Evolutionary conservation across 1,139 yeast genomes (phyloP), one percentile per base, ranked within the genome.

Genomic region (Saccharomyces hybrid): DNA sequence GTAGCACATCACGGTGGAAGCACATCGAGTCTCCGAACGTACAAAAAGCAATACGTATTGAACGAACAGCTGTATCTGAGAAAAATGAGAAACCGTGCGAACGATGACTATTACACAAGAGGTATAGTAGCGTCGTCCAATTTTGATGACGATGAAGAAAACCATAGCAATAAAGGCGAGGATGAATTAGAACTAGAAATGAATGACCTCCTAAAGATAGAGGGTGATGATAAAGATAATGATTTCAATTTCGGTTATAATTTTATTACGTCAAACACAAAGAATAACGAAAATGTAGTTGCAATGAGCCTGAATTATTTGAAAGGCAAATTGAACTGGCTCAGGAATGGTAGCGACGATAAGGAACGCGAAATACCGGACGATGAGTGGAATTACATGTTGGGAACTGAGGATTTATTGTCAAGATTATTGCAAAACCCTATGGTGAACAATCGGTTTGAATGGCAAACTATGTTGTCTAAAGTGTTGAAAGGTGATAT

Each of bases 401-500:
- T 42, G 29, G 49, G 28, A 41, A 38, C 60, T 44, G 58, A 60
- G 29, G 56, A 56, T 19, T 46, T 59, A 8, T 50, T 64, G 29
- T 54, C 59, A 29, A 56, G 60, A 47, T 51, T 68, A 19, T 61
- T 68, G 9, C 61, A 61, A 53, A 88, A 85, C 61, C 86, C 88
- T 1, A 78, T 80, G 24, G 83, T 88, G 21, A 70, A 84, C 29
- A 98, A 90, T 68, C 76, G 99, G 51, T 76, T 91, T 28, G 97
- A 91, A 72, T 93, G 99, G 99, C 98, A 93, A 69, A 82, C 95
- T 0, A 89, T 93, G 97, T 76, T 93, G 50, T 80, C 88, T 2
- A 81, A 93, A 3, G 99, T 93, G 2, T 77, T 93, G 44, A 91
- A 95, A 2, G 98, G 99, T 59, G 99, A 93, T 68, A 96, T 93